Percentiles rank a stretch among this genome's conserved stretches.
Conservation (phyloP, 768 basidiomycete species). For the Lyophyllum shimeji region DNA sequence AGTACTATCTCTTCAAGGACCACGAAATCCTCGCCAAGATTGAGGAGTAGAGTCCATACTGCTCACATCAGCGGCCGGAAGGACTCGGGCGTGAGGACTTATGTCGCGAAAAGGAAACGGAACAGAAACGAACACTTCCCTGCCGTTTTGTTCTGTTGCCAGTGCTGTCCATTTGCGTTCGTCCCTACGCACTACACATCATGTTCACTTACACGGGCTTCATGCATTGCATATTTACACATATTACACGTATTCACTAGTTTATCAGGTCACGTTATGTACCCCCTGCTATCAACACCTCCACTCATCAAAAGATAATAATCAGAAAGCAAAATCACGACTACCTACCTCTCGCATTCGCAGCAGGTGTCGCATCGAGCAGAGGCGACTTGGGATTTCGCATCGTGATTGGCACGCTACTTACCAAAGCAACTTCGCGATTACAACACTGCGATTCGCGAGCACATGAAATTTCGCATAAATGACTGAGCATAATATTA, state of each 20-base stretch:
- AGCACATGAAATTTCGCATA: not conserved
- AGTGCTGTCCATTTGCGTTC: not conserved
- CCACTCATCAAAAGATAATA: not conserved
- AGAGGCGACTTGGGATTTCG: too few species aligned
- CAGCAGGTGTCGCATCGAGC: too few species aligned
- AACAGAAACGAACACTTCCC: not conserved
- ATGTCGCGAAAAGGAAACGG: not conserved
- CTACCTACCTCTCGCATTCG: too few species aligned
- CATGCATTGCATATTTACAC: conserved; percentile 7
- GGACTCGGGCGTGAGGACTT: not conserved
- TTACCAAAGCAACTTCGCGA: too few species aligned
- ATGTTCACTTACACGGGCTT: not conserved
- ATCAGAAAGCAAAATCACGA: too few species aligned
- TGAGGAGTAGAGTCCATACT: conserved; percentile 59
- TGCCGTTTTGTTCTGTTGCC: not conserved
- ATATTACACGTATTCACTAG: conserved; percentile 1
- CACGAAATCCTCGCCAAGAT: conserved; percentile 95
- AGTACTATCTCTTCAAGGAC: conserved; percentile 95
- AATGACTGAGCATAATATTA: not conserved
- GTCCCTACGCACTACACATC: not conserved
- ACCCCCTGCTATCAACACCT: not conserved
- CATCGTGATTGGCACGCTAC: too few species aligned
- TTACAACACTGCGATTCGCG: too few species aligned
- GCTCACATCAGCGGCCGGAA: not conserved
- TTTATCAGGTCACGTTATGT: not conserved